A percentile compares a stretch with the other conserved stretches of the same genome.
Conservation (phyloP, 768 basidiomycete species). For the Asterophora lycoperdoides region DNA sequence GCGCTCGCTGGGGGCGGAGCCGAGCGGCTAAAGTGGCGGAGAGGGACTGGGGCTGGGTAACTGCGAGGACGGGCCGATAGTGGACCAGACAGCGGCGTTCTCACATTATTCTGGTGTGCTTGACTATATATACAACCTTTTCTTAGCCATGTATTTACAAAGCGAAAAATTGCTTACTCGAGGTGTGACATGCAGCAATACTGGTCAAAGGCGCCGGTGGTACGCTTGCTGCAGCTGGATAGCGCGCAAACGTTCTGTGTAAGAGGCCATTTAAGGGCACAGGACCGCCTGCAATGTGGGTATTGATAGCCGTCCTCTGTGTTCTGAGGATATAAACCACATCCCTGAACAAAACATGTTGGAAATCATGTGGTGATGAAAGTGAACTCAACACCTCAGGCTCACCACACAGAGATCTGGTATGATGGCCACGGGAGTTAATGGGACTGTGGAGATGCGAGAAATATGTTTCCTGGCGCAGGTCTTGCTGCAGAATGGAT, state of each 20-base stretch:
- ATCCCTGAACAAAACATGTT: conserved; percentile 4
- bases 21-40: conserved; percentile 5
- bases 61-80: conserved; percentile 5
- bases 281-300: conserved; percentile 15
- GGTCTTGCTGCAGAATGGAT: conserved; percentile 15
- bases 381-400: neutral
- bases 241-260: conserved; percentile 1
- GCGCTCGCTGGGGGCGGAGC: neutral
- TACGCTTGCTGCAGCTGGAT: conserved; percentile 1
- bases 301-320: conserved; percentile 4
- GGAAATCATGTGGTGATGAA: neutral
- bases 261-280: conserved; percentile 8
- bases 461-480: conserved; percentile 12
- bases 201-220: conserved; percentile 7
- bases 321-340: conserved; percentile 11
- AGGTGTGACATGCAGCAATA: conserved; percentile 10
- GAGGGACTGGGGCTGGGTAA: neutral
- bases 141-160: neutral
- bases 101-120: neutral
- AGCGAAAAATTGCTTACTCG: neutral
- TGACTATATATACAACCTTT: neutral
- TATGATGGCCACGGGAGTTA: neutral
- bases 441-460: neutral
- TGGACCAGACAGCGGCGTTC: neutral
- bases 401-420: conserved; percentile 5